Evolutionary conservation across 306 rosid genomes (phyloP).

Genomic region (Cucurbita argyrosperma): DNA sequence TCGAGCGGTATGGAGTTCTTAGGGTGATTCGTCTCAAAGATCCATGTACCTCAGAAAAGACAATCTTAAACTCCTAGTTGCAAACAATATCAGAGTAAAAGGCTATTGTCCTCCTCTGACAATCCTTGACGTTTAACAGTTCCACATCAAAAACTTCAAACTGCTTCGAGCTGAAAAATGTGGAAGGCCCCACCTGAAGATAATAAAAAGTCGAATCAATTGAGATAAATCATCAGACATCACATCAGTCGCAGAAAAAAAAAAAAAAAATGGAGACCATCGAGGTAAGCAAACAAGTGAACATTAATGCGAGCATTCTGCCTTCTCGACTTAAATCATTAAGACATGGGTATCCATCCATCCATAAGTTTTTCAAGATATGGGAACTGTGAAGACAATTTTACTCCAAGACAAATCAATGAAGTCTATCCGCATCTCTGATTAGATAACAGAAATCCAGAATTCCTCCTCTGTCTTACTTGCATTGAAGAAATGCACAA

Average conservation of each 20-base stretch:
- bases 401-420: not conserved
- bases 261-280: not conserved
- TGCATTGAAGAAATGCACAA: not conserved
- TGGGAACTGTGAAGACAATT: not conserved
- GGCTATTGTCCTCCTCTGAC: slow-evolving; percentile 72
- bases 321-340: not conserved
- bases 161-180: slow-evolving; percentile 91
- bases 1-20: not conserved
- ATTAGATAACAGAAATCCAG: not conserved
- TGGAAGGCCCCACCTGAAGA: slow-evolving; percentile 91
- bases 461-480: not conserved
- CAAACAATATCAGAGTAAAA: slow-evolving; percentile 87
- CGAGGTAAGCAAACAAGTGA: not conserved
- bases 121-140: slow-evolving; percentile 54
- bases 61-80: slow-evolving; percentile 15
- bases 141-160: slow-evolving; percentile 95
- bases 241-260: not conserved
- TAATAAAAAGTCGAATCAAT: slow-evolving; percentile 11
- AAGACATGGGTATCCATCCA: not conserved
- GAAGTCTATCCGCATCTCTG: not conserved
- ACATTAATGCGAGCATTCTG: not conserved
- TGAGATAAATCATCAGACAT: not conserved
- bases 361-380: not conserved
- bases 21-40: not conserved
- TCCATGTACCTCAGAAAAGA: not conserved